Percentiles rank a stretch among this genome's conserved stretches.
Evolutionary conservation across 1,284 basidiomycete species (phyloP).

Genomic region (Moniliella sp.): DNA sequence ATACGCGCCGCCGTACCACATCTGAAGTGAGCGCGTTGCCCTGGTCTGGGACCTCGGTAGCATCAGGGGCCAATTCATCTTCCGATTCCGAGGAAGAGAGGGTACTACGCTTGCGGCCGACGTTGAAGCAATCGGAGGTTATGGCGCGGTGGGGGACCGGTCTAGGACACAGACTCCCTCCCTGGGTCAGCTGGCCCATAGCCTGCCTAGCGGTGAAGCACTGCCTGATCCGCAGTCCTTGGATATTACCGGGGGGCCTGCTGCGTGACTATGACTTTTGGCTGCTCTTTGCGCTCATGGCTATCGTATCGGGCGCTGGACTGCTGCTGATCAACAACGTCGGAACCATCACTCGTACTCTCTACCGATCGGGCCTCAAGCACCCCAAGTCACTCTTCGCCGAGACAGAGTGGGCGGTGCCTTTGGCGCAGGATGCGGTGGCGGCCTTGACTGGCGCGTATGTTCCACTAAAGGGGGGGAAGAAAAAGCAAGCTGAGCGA

Average conservation of each 20-base stretch:
- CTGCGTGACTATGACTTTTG: conserved; percentile 48
- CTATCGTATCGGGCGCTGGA: conserved; percentile 63
- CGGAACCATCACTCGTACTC: conserved; percentile 66
- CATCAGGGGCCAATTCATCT: not conserved
- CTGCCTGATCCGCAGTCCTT: conserved; percentile 3
- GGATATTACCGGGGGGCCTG: conserved; percentile 41
- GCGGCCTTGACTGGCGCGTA: conserved; percentile 3
- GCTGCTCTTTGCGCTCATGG: conserved; percentile 50
- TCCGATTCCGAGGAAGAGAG: not conserved
- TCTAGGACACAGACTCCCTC: not conserved
- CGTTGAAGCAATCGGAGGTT: not conserved
- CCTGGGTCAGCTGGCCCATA: too few relatives aligned
- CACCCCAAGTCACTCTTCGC: conserved; percentile 2
- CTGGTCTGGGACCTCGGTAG: too few relatives aligned
- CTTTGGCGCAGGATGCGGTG: not conserved
- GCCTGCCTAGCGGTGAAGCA: not conserved
- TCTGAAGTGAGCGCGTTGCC: not conserved
- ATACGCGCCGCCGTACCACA: not conserved
- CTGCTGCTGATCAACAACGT: conserved; percentile 66
- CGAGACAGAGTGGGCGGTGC: not conserved
- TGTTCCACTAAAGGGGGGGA: conserved; percentile 41
- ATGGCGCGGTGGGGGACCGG: not conserved
- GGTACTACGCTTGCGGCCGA: not conserved
- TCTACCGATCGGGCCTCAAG: conserved; percentile 47
- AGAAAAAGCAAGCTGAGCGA: too few relatives aligned